These are phyloP conservation scores for Didymella segeticola DNA, from an alignment of 2,329 filamentous ascomycete species.

Conservation along the genomic window DNA sequence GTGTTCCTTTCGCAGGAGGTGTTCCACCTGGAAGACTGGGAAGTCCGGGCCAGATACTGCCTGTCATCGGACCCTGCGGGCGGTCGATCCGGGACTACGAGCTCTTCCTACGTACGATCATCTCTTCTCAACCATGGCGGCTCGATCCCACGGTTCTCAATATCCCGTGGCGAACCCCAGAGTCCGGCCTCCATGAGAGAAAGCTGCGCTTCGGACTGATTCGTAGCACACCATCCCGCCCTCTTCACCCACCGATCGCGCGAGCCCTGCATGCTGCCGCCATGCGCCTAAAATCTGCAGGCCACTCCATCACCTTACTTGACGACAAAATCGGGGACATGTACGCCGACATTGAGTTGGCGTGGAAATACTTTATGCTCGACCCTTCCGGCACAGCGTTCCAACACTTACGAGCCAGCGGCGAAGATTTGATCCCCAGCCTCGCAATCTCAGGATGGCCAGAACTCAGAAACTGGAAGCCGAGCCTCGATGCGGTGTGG, in stretches of 20 bases:
- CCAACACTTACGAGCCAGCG: constrained; percentile 45
- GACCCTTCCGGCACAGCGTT: constrained; percentile 46
- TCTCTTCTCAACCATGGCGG: constrained; percentile 48
- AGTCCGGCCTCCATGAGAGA: background rate
- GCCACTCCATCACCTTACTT: constrained; percentile 52
- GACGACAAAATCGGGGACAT: constrained; percentile 40
- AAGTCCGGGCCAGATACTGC: constrained; percentile 39
- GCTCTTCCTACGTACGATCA: constrained; percentile 52
- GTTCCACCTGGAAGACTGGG: constrained; percentile 40
- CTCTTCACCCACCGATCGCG: constrained; percentile 60
- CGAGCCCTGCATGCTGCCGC: constrained; percentile 54
- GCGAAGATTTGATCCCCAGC: constrained; percentile 55
- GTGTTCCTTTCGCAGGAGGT: constrained; percentile 51
- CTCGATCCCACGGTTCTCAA: constrained; percentile 53
- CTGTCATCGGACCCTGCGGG: constrained; percentile 54
- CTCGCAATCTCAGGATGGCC: constrained; percentile 44
- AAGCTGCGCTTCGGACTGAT: constrained; percentile 58
- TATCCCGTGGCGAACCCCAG: constrained; percentile 55
- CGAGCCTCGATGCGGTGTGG: constrained; percentile 51
- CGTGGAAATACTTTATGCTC: constrained; percentile 53
- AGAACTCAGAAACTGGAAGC: constrained; percentile 40
- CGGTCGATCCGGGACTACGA: constrained; percentile 51
- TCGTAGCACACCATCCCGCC: constrained; percentile 55
- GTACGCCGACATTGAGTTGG: constrained; percentile 43
- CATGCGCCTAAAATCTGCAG: constrained; percentile 49